phyloP scores from a whole-genome alignment of 2,329 filamentous ascomycete species.

The Fusarium scirpi region DNA sequence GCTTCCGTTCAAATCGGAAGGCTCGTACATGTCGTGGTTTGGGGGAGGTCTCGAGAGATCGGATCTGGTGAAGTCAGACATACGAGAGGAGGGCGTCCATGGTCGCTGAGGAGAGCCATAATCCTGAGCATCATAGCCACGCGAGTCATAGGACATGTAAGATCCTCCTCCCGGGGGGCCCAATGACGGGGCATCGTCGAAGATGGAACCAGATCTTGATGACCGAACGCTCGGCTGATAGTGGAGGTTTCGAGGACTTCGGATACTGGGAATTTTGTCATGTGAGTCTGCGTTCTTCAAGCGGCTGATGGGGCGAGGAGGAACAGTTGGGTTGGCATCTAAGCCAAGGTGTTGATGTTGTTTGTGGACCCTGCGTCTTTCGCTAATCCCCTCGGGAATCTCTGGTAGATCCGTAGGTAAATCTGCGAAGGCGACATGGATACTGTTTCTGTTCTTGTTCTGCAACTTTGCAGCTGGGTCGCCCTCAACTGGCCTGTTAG shows the following conservation, averaged over 20 bases:
- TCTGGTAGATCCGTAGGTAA: slow-evolving; percentile 59
- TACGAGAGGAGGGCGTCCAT: slow-evolving; percentile 66
- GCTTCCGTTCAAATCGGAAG: slow-evolving; percentile 87
- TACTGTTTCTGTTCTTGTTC: slow-evolving; percentile 53
- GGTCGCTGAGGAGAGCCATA: slow-evolving; percentile 65
- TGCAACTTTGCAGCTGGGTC: slow-evolving; percentile 64
- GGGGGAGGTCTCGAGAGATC: slow-evolving; percentile 73
- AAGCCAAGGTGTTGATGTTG: slow-evolving; percentile 43
- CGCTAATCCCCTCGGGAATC: slow-evolving; percentile 63
- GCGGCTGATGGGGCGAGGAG: slow-evolving; percentile 34
- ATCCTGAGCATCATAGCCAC: slow-evolving; percentile 17
- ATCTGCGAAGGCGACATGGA: slow-evolving; percentile 48
- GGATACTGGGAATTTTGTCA: slow-evolving; percentile 55
- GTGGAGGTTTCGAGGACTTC: slow-evolving; percentile 54
- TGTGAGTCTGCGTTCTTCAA: slow-evolving; percentile 56
- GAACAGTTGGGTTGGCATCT: slow-evolving; percentile 30
- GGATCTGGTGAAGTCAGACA: slow-evolving; percentile 62
- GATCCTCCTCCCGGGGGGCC: slow-evolving; percentile 74
- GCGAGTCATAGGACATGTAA: slow-evolving; percentile 68
- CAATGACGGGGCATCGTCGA: slow-evolving; percentile 69
- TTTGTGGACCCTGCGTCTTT: slow-evolving; percentile 52
- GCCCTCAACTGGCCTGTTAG: slow-evolving; percentile 37
- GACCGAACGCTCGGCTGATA: slow-evolving; percentile 68
- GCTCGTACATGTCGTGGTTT: slow-evolving; percentile 81
- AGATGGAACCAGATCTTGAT: slow-evolving; percentile 61